A percentile compares a stretch with the other conserved stretches of the same genome.
These are phyloP conservation scores for Plasmodium vivax DNA, from an alignment of 169 alveolate genomes.

Conservation along the genomic window DNA sequence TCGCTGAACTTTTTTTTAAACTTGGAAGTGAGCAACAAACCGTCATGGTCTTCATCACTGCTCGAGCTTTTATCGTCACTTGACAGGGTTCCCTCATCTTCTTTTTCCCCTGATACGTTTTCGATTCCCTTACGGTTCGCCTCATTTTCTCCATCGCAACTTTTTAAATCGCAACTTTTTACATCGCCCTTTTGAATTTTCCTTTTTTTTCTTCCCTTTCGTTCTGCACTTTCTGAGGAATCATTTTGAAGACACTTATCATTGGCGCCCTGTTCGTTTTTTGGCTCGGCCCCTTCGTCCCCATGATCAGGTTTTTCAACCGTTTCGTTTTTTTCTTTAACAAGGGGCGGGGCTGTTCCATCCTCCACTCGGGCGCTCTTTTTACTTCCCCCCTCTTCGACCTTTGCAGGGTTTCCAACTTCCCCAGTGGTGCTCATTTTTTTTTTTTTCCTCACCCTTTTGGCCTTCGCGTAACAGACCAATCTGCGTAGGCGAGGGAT, in stretches of 20 bases:
- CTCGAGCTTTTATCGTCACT: constrained; percentile 65
- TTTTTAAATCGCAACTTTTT: background rate
- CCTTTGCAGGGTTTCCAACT: background rate
- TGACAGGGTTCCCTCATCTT: background rate
- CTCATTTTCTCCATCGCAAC: background rate
- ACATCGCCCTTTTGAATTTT: background rate
- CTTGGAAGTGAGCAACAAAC: constrained; percentile 59
- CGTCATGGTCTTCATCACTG: constrained; percentile 75
- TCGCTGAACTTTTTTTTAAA: constrained; percentile 56
- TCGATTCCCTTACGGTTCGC: background rate
- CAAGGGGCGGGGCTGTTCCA: background rate
- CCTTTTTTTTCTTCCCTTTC: background rate
- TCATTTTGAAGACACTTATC: background rate
- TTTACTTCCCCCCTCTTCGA: background rate
- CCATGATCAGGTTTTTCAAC: background rate
- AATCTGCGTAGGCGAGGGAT: background rate
- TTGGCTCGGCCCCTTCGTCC: background rate
- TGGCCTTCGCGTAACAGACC: background rate
- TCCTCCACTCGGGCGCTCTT: background rate
- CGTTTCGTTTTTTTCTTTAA: background rate
- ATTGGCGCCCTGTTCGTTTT: background rate
- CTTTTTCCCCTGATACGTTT: background rate
- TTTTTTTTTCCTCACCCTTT: background rate
- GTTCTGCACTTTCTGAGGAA: background rate
- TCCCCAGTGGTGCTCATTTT: background rate